Conservation (phyloP, 768 basidiomycete species). For the Fomitopsis pulvina region DNA sequence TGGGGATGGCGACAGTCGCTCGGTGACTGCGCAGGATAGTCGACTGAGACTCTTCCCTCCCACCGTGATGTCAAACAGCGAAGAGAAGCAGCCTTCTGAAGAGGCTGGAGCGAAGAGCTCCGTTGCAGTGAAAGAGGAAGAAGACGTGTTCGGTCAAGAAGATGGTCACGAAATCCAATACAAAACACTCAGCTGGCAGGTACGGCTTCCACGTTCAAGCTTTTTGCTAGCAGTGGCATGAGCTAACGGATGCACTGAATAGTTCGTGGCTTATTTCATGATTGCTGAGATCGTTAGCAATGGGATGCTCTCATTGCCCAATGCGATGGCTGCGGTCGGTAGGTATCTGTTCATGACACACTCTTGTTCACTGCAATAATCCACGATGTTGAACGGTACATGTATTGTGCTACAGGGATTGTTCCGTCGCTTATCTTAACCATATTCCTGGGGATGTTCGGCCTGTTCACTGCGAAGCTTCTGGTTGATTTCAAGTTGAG, state of each 20-base stretch:
- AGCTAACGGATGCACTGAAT: too few relatives aligned
- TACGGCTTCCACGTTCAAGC: conserved; percentile 8
- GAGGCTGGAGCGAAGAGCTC: neutral
- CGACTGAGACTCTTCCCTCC: too few relatives aligned
- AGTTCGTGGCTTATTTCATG: conserved; percentile 47
- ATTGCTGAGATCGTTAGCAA: conserved; percentile 53
- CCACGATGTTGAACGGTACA: neutral
- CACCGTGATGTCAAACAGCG: neutral
- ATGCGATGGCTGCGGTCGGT: conserved; percentile 46
- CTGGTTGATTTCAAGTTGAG: conserved; percentile 52
- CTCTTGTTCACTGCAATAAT: neutral
- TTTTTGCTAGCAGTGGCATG: neutral
- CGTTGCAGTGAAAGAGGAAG: neutral
- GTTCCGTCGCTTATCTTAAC: conserved; percentile 46
- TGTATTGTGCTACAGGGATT: conserved; percentile 30
- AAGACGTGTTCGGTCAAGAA: conserved; percentile 40
- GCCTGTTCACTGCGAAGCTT: conserved; percentile 44
- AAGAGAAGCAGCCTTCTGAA: neutral
- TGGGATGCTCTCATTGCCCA: conserved; percentile 48
- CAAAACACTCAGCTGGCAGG: conserved; percentile 49
- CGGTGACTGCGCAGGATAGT: neutral
- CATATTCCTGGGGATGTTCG: conserved; percentile 46
- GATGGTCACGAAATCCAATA: conserved; percentile 41
- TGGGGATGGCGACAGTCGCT: too few relatives aligned
- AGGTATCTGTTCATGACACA: too few relatives aligned